phyloP scores from a whole-genome alignment of 73 alveolate species.

The Tetrahymena thermophila region DNA sequence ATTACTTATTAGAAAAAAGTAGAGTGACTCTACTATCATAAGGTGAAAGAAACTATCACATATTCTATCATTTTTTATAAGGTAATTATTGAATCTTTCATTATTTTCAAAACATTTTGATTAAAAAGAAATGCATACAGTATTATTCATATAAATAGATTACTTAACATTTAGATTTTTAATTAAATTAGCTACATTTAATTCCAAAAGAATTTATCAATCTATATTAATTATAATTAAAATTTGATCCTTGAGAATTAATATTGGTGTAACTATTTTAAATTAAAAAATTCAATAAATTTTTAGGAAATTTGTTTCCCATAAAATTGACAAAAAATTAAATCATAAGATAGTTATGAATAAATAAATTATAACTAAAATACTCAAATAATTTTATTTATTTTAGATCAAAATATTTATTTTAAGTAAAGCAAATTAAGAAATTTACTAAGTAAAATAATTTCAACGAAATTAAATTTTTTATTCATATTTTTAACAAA shows the following conservation, averaged over 20 bases:
- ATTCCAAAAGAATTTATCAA: slow-evolving; percentile 7
- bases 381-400: too few relatives aligned
- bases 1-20: slow-evolving; percentile 85
- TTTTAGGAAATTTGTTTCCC: too few relatives aligned
- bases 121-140: slow-evolving; percentile 17
- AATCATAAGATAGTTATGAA: too few relatives aligned
- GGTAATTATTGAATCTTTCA: slow-evolving; percentile 49
- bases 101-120: slow-evolving; percentile 11
- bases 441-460: too few relatives aligned
- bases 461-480: too few relatives aligned
- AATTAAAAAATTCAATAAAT: too few relatives aligned
- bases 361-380: too few relatives aligned
- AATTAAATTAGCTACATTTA: not conserved
- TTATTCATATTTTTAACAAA: too few relatives aligned
- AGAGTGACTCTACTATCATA: slow-evolving; percentile 70
- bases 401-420: too few relatives aligned
- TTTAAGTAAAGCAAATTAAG: too few relatives aligned
- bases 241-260: not conserved
- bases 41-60: slow-evolving; percentile 94
- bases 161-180: not conserved
- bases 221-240: not conserved
- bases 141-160: not conserved
- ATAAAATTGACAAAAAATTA: too few relatives aligned
- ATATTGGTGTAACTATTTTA: not conserved
- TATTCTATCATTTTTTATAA: slow-evolving; percentile 81